A percentile compares a stretch with the other conserved stretches of the same genome.
Conservation (phyloP, 2,329 filamentous ascomycete genomes). For the Fusarium metavorans region DNA sequence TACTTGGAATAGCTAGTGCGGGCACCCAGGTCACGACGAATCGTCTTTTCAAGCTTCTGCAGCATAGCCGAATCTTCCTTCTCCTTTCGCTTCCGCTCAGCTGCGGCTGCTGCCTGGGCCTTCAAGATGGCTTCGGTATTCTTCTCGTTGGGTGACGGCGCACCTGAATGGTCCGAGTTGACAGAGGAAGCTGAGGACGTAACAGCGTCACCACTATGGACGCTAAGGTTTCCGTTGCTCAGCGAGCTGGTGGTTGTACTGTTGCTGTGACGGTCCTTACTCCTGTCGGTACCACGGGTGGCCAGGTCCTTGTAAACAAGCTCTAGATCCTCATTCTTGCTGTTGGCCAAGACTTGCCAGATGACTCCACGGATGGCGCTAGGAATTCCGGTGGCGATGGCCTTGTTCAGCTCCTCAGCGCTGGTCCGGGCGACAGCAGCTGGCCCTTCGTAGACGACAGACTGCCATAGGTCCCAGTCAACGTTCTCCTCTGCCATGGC, state of each 20-base stretch:
- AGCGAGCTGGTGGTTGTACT: constrained; percentile 63
- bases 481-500: constrained; percentile 79
- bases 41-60: constrained; percentile 88
- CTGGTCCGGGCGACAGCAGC: constrained; percentile 89
- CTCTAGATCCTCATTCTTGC: constrained; percentile 93
- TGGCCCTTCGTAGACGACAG: constrained; percentile 93
- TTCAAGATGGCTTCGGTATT: constrained; percentile 74
- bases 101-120: constrained; percentile 71
- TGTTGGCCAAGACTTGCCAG: constrained; percentile 97
- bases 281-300: constrained; percentile 83
- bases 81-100: constrained; percentile 80
- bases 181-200: constrained; percentile 87
- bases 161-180: constrained; percentile 79
- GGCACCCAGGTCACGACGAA: constrained; percentile 89
- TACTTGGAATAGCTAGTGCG: constrained; percentile 98
- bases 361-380: constrained; percentile 97
- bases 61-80: constrained; percentile 82
- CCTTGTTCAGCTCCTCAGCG: constrained; percentile 87
- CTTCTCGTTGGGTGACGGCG: constrained; percentile 70
- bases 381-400: constrained; percentile 93
- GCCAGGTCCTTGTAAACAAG: constrained; percentile 86
- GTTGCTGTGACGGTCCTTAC: constrained; percentile 72
- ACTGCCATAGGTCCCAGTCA: constrained; percentile 99
- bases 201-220: constrained; percentile 72
- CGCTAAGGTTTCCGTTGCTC: constrained; percentile 67